These are phyloP conservation scores for Alternaria burnsii DNA, from an alignment of 2,329 filamentous ascomycete species.

Conservation along the genomic window DNA sequence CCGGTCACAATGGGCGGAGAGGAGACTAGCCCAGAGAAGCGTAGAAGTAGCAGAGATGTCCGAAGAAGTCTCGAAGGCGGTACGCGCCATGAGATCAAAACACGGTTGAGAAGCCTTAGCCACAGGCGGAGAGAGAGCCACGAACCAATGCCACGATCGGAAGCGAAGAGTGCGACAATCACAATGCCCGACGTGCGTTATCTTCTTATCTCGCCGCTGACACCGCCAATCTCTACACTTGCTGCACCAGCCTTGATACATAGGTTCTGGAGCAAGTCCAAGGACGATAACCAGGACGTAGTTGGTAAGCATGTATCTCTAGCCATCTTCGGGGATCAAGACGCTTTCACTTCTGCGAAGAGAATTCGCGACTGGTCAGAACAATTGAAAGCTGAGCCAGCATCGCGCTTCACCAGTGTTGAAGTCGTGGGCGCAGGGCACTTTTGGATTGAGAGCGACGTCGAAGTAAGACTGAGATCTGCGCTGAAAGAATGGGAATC, in stretches of 20 bases:
- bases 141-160: conserved; percentile 15
- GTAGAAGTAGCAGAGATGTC: conserved; percentile 54
- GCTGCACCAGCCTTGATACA: conserved; percentile 43
- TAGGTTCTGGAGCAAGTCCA: conserved; percentile 38
- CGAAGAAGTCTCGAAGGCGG: conserved; percentile 41
- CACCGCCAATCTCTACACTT: conserved; percentile 53
- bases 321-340: conserved; percentile 76
- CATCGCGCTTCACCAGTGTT: conserved; percentile 49
- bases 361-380: conserved; percentile 73
- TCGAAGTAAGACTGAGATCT: conserved; percentile 50
- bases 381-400: conserved; percentile 55
- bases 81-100: conserved; percentile 48
- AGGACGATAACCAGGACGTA: conserved; percentile 20
- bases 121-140: conserved; percentile 26
- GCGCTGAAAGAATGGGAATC: conserved; percentile 54
- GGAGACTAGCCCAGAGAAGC: conserved; percentile 53
- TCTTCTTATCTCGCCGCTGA: conserved; percentile 58
- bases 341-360: conserved; percentile 73
- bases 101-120: conserved; percentile 39
- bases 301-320: conserved; percentile 60
- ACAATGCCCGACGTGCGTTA: conserved; percentile 45
- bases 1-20: conserved; percentile 57
- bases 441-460: conserved; percentile 58
- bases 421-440: conserved; percentile 62
- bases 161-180: conserved; percentile 10